Evolutionary conservation across 306 rosid genomes (phyloP).

Genomic region (Echinosophora koreensis): DNA sequence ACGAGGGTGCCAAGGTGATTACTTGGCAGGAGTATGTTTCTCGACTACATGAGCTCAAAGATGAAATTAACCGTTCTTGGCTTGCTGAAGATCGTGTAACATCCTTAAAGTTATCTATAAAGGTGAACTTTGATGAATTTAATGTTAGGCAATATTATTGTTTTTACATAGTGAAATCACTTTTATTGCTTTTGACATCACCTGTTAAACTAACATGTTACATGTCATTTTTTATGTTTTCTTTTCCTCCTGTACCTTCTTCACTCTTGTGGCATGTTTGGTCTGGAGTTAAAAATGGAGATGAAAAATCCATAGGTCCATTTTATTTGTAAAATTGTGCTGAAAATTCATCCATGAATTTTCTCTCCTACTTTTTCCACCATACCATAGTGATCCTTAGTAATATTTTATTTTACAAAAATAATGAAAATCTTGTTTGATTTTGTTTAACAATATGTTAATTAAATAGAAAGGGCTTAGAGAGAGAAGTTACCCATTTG

Average conservation of each 20-base stretch:
- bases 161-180: constrained; percentile 28
- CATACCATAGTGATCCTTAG: not conserved
- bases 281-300: not conserved
- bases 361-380: not conserved
- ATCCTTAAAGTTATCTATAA: constrained; percentile 76
- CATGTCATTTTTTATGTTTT: constrained; percentile 17
- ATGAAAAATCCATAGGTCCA: not conserved
- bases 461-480: constrained; percentile 10
- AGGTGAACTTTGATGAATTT: constrained; percentile 59
- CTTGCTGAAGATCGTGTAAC: constrained; percentile 81
- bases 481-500: constrained; percentile 20
- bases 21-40: constrained; percentile 88
- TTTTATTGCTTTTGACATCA: constrained; percentile 30
- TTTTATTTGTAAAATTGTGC: not conserved
- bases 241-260: constrained; percentile 16
- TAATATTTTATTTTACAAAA: not conserved
- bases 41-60: constrained; percentile 86
- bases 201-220: not conserved
- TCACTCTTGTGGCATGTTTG: not conserved
- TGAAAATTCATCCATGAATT: not conserved
- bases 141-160: constrained; percentile 21
- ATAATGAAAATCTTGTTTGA: not conserved
- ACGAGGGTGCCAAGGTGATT: constrained; percentile 73
- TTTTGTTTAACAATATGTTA: not conserved
- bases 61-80: constrained; percentile 86